These are phyloP conservation scores for Colletotrichum magnum DNA, from an alignment of 2,329 filamentous ascomycete species.

Conservation along the genomic window DNA sequence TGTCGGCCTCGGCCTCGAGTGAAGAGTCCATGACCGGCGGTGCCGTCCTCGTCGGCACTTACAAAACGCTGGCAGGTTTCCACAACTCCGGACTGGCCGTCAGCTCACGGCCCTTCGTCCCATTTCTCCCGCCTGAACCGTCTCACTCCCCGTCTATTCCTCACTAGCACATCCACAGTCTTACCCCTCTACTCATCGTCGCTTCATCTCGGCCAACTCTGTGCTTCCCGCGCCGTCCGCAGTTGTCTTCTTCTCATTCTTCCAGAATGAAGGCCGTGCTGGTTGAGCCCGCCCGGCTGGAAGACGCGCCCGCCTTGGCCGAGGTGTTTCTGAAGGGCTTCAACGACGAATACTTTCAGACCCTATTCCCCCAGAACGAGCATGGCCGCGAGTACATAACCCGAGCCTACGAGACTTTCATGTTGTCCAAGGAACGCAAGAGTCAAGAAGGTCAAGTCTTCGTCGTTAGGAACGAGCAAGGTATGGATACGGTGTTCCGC, in stretches of 20 bases:
- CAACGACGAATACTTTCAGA: conserved; percentile 34
- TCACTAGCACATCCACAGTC: neutral
- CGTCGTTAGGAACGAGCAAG: conserved; percentile 32
- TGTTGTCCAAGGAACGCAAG: conserved; percentile 22
- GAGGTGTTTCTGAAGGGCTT: conserved; percentile 39
- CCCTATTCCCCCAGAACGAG: conserved; percentile 33
- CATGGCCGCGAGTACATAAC: conserved; percentile 33
- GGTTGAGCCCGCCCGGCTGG: conserved; percentile 25
- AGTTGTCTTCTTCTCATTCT: neutral
- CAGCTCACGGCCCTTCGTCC: conserved; percentile 10
- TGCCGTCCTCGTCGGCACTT: neutral
- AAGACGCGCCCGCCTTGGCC: conserved; percentile 33
- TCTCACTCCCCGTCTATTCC: neutral
- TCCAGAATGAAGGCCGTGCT: conserved; percentile 3
- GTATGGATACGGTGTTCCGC: neutral
- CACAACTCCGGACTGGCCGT: too few relatives aligned
- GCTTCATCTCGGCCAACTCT: conserved; percentile 1
- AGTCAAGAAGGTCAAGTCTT: conserved; percentile 30
- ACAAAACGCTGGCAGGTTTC: neutral
- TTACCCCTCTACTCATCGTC: neutral
- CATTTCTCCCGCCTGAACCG: conserved; percentile 12
- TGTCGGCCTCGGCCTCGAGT: conserved; percentile 1
- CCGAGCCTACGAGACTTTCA: conserved; percentile 27
- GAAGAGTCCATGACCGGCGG: neutral
- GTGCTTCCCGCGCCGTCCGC: neutral